Base-by-base conservation (phyloP, 345 rosid species). In the Bruguiera gymnorhiza region DNA sequence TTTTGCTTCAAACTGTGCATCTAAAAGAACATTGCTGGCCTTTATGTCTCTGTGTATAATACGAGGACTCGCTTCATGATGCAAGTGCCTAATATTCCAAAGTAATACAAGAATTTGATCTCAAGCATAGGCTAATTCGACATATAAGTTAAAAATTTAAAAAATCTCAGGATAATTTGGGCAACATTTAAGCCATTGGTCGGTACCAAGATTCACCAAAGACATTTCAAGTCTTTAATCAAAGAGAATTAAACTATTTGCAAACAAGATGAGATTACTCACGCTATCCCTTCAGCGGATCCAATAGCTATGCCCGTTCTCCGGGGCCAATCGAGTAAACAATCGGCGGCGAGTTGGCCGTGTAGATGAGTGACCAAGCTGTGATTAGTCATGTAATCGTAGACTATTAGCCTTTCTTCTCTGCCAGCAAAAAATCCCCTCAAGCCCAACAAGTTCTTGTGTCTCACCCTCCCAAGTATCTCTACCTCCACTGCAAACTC, bases 401-500 rank as follows among this genome's bases (percentile, higher is more conserved):
- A 85, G 32, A 89, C 88, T 43, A 89, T 89, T 60, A 89, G 78
- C 72, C 91, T 82, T 70, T 86, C 91, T 5, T 89, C 87, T 2
- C 84, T 87, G 1, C 91, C 88, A 1, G 84, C 91, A 46, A 85
- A 86, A 76, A 86, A 89, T 55, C 94, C 91, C 67, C 89, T 82
- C 55, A 89, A 72, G 5, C 89, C 86, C 39, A 86, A 57, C 79
- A 89, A 66, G 54, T 89, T 89, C 68, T 81, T 81, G 61, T 85
- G 94, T 69, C 91, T 82, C 46, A 84, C 91, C 70, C 94, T 81
- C 13, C 91, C 94, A 30, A 89, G 86, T 19, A 89, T 84, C 82
- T 89, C 94, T 27, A 86, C 94, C 78, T 89, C 91, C 59, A 86
- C 80, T 0, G 91, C 91, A 65, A 89, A 89, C 63, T 86, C 91